Percentiles rank a stretch among this genome's conserved stretches.
phyloP scores from a whole-genome alignment of 2,329 filamentous ascomycete species.

The Penicillium sp. region DNA sequence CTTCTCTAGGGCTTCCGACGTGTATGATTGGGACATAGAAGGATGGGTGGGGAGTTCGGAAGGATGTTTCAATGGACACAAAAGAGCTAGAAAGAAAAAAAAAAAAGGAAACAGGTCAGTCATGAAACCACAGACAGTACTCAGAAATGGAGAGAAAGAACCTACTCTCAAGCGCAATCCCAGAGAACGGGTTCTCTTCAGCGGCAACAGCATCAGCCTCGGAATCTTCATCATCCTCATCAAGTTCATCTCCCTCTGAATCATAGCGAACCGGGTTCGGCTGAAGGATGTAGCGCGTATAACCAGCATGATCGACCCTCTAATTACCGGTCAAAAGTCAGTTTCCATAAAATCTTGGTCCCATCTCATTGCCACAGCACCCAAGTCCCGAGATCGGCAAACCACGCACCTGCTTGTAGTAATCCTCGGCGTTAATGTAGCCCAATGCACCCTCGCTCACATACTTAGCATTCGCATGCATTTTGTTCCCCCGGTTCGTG shows the following conservation, averaged over 20 bases:
- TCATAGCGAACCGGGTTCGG: slow-evolving; percentile 62
- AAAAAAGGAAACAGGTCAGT: slow-evolving; percentile 13
- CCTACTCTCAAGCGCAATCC: slow-evolving; percentile 58
- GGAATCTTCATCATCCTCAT: slow-evolving; percentile 58
- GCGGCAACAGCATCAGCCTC: slow-evolving; percentile 59
- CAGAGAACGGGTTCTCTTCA: slow-evolving; percentile 62
- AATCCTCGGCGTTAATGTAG: slow-evolving; percentile 50
- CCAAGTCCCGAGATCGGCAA: not conserved
- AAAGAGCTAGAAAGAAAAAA: slow-evolving; percentile 47
- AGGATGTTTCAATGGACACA: slow-evolving; percentile 62
- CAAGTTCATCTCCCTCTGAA: slow-evolving; percentile 63
- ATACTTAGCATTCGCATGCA: slow-evolving; percentile 58
- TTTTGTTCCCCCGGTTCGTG: slow-evolving; percentile 62
- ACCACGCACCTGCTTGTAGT: slow-evolving; percentile 56
- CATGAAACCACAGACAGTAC: not conserved
- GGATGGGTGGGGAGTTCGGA: slow-evolving; percentile 61
- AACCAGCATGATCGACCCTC: slow-evolving; percentile 63
- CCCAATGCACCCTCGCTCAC: slow-evolving; percentile 58
- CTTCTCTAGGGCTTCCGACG: slow-evolving; percentile 57
- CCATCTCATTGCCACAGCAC: slow-evolving; percentile 6
- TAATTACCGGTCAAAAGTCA: slow-evolving; percentile 30
- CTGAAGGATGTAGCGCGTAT: slow-evolving; percentile 59
- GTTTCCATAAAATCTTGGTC: slow-evolving; percentile 2
- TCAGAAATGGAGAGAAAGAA: not conserved
- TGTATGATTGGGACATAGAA: slow-evolving; percentile 59